Evolutionary conservation across 2,329 filamentous ascomycete genomes (phyloP).

Genomic region (Monosporascus sp.): DNA sequence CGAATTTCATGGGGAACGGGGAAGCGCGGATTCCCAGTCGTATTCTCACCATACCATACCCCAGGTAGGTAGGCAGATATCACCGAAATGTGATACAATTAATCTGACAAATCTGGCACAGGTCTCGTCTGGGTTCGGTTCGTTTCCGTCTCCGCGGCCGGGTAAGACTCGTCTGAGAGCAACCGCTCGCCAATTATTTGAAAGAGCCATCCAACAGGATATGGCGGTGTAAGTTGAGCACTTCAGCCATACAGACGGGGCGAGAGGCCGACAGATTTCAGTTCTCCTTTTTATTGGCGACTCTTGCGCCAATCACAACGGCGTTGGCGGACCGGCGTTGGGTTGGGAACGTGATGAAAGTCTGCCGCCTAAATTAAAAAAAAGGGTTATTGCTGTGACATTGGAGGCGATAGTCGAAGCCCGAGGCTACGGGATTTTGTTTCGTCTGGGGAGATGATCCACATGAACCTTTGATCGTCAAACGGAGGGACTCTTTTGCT

Average conservation of each 20-base stretch:
- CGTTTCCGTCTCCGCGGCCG: not conserved
- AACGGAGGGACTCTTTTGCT: not conserved
- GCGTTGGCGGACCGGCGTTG: not conserved
- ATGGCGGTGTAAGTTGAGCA: not conserved
- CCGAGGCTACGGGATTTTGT: not conserved
- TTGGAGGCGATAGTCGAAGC: not conserved
- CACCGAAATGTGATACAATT: not conserved
- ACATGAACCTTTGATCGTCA: not conserved
- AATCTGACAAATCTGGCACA: not conserved
- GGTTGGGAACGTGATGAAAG: slow-evolving; percentile 1
- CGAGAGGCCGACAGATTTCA: not conserved
- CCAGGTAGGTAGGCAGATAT: not conserved
- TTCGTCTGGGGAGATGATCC: not conserved
- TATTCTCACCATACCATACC: not conserved
- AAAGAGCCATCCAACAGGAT: not conserved
- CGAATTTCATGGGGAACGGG: not conserved
- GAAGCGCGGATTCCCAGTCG: not conserved
- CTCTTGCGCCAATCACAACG: not conserved
- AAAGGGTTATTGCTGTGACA: not conserved
- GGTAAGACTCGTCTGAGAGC: not conserved
- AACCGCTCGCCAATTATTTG: not conserved
- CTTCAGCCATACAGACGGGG: not conserved
- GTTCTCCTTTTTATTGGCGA: not conserved
- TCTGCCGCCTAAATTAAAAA: not conserved
- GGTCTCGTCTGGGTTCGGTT: not conserved